Base-by-base conservation (phyloP, 306 rosid genomes). In the Cucurbita moschata region DNA sequence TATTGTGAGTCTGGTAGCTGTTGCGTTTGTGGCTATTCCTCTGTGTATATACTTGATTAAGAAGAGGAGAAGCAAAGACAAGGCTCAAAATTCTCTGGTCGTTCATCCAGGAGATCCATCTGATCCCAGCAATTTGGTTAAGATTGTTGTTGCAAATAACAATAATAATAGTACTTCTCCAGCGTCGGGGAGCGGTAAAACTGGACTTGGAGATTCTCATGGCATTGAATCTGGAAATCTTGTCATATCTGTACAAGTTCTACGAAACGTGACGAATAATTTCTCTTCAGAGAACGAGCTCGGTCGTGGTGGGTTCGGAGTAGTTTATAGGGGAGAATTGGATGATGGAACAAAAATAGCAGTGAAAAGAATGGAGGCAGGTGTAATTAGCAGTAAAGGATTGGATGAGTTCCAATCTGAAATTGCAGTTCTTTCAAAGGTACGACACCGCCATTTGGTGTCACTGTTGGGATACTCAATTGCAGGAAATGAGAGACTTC, bases 261-360 rank as follows among this genome's bases (percentile, higher is more conserved):
- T 94, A 61, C 82, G 90, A 71, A 84, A 91, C 2, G 99, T 87
- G 79, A 94, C 99, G 10, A 88, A 86, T 66, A 91, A 89, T 84
- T 94, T 94, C 19, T 86, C 99, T 40, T 84, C 95, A 1, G 96
- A 91, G 83, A 94, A 94, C 72, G 99, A 94, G 84, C 91, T 94
- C 12, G 99, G 99, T 47, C 97, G 96, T 16, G 99, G 99, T 15
- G 99, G 99, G 59, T 94, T 91, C 56, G 99, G 99, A 51, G 97
- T 89, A 61, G 99, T 94, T 49, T 94, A 94, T 16, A 89, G 82
- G 84, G 99, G 99, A 78, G 97, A 91, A 78, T 73, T 94, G 86
- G 99, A 91, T 39, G 99, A 94, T 40, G 99, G 99, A 30, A 91
- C 97, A 59, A 83, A 84, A 74, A 89, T 94, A 75, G 99, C 99